Evolutionary conservation across 352 stramenopile species (phyloP), one percentile per base, ranked within the genome.

Genomic region (Plasmopara viticola): DNA sequence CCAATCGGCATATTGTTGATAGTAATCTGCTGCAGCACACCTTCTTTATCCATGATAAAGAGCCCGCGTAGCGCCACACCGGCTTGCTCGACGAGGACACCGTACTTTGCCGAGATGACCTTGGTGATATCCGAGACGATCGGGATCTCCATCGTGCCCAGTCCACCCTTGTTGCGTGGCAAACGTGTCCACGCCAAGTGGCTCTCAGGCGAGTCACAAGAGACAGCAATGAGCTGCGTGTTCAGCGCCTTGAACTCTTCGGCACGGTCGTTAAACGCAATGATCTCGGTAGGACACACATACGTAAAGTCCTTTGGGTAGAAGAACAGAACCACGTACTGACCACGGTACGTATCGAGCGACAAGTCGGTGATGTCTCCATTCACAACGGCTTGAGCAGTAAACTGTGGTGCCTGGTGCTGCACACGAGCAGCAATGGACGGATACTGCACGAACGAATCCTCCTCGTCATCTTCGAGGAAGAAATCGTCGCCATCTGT

Each of bases 81-180:
- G 2, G 71, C 72, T 48, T 91, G 69, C 51, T 94, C 79, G 13
- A 96, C 62, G 12, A 97, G 74, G 48, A 97, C 88, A 31, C 87
- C 90, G 58, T 97, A 97, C 66, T 95, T 89, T 46, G 74, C 72
- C 42, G 84, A 75, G 64, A 97, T 96, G 51, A 86, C 53, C 74
- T 98, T 97, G 47, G 86, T 97, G 29, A 95, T 84, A 63, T 98
- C 92, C 9, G 87, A 76, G n/a, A 97, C 72, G 10, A 98, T 85
- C 10, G 92, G 90, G 60, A 97, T 97, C 58, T 89, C 68, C 87
- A 98, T 97, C 58, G 90, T 75, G 48, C 92, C 92, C 35, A 97
- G 68, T 0, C 92, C 92, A 48, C 92, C 92, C 58, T 95, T 89
- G 71, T 90, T 95, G 39, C 92, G 85, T 30, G 86, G 79, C 52